Evolutionary conservation across 1,284 basidiomycete species (phyloP).

Genomic region (Microbotryum violaceum): DNA sequence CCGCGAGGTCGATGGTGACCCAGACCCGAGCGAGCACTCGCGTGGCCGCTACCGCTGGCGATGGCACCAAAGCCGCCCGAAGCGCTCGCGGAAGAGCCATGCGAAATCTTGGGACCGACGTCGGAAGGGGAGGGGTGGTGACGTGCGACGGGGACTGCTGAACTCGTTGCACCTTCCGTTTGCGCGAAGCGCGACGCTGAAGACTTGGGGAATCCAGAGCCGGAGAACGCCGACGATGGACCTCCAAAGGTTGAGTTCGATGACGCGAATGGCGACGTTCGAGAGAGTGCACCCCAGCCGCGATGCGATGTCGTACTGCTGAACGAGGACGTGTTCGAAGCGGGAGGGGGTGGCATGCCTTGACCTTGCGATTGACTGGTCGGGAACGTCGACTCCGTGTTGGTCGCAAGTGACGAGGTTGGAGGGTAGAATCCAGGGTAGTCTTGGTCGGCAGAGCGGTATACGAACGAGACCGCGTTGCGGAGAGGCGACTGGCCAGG

Average conservation of each 20-base stretch:
- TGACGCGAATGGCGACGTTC: conserved; percentile 13
- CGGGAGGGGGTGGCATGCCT: neutral
- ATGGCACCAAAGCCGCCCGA: conserved; percentile 8
- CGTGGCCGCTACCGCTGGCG: neutral
- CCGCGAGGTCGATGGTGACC: conserved; percentile 19
- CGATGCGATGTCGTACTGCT: conserved; percentile 3
- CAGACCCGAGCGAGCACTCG: conserved; percentile 7
- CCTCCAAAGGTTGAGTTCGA: too few relatives aligned
- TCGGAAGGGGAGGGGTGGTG: too few relatives aligned
- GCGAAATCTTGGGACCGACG: too few relatives aligned
- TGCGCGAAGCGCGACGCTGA: too few relatives aligned
- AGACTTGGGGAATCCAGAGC: too few relatives aligned
- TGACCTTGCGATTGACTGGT: conserved; percentile 11
- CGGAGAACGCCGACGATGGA: too few relatives aligned
- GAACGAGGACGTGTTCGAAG: neutral
- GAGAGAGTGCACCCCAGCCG: neutral
- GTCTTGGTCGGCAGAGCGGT: conserved; percentile 8
- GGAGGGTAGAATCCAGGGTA: conserved; percentile 18
- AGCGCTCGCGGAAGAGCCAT: conserved; percentile 10
- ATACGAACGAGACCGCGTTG: conserved; percentile 22
- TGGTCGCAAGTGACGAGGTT: conserved; percentile 1
- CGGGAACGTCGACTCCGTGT: conserved; percentile 7
- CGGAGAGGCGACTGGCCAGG: neutral
- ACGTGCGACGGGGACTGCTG: too few relatives aligned
- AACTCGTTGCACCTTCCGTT: too few relatives aligned